Base-by-base conservation (phyloP, 768 basidiomycete species). In the Rubroboletus pulcherrimus region DNA sequence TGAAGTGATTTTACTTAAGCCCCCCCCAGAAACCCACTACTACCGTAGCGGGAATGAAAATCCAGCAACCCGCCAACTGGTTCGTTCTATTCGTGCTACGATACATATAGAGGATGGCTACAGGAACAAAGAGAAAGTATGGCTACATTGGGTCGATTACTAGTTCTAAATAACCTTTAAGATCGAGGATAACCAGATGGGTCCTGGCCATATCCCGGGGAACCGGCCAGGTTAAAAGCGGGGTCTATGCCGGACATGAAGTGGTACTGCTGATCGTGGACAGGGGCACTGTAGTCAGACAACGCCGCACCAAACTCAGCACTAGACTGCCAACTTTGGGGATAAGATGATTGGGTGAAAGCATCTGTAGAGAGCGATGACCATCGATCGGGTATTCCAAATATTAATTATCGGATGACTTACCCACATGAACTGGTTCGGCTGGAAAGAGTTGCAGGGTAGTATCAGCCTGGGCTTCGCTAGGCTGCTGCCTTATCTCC, bases 301-400 rank as follows among this genome's bases (percentile, higher is more conserved):
- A 5, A 6, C 11, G 33, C 2, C 7, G 43, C n/a, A 24, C 29
- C 33, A 39, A 17, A 24, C 14, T 38, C 37, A 5, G 34, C 12
- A 26, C 30, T 3, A 2, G 48, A 3, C 15, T 37, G 43, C 55
- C 42, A 49, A 6, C 11, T 34, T 9, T 51, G 56, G 5, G 37
- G 4, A 37, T 51, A 43, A 42, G 34, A 15, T 5, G 29, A 11
- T 38, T 53, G 50, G 29, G 26, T 7, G 10, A 33, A 15, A 51
- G 53, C 29, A 38, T 10, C 65, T 64, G n/a, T 37, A 14, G 2
- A 34, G 38, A 44, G 8, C 17, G 11, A 21, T 64, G 24, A 52
- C 33, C 31, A 21, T 39, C 21, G 29, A 54, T 24, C 14, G 0
- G 15, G 14, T 30, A 15, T 26, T 26, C 5, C 5, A 26, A 26